Percentiles rank a stretch among this genome's conserved stretches.
Conservation (phyloP, 352 stramenopile species). For the Pythium coloratum region DNA sequence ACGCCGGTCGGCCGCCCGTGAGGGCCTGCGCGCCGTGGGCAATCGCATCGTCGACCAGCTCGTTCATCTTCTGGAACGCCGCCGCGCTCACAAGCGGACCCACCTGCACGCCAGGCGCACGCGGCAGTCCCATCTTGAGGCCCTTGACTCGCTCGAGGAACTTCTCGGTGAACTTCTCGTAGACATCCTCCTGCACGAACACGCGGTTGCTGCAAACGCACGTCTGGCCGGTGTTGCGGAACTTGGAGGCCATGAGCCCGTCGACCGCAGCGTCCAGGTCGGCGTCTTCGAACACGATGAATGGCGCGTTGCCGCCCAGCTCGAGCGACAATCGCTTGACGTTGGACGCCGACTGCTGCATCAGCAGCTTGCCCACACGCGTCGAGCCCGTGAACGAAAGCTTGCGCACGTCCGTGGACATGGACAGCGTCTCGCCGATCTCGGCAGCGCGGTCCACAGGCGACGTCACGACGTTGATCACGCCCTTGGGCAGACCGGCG, state of each 20-base stretch:
- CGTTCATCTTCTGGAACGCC: slow-evolving; percentile 88
- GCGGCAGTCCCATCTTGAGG: slow-evolving; percentile 90
- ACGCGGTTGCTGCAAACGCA: slow-evolving; percentile 92
- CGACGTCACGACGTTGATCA: slow-evolving; percentile 88
- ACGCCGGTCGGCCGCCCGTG: slow-evolving; percentile 71
- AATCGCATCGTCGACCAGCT: slow-evolving; percentile 88
- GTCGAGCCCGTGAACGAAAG: slow-evolving; percentile 90
- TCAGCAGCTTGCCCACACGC: slow-evolving; percentile 77
- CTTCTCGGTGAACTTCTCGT: slow-evolving; percentile 91
- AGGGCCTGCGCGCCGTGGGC: slow-evolving; percentile 89
- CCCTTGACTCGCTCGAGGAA: slow-evolving; percentile 71
- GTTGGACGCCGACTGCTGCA: slow-evolving; percentile 73
- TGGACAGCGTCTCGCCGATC: slow-evolving; percentile 78
- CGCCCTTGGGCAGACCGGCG: slow-evolving; percentile 81
- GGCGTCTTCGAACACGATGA: slow-evolving; percentile 92
- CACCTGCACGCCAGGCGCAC: slow-evolving; percentile 74
- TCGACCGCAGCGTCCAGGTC: slow-evolving; percentile 83
- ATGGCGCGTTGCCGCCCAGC: slow-evolving; percentile 91
- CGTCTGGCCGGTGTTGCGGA: slow-evolving; percentile 89
- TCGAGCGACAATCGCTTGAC: slow-evolving; percentile 88
- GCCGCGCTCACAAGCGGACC: slow-evolving; percentile 94
- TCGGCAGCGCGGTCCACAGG: slow-evolving; percentile 61
- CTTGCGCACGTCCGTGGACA: slow-evolving; percentile 81
- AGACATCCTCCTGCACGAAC: slow-evolving; percentile 92
- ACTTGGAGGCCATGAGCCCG: slow-evolving; percentile 85